Conservation (phyloP, 1,139 yeast species). For the Taphrina deformans region DNA sequence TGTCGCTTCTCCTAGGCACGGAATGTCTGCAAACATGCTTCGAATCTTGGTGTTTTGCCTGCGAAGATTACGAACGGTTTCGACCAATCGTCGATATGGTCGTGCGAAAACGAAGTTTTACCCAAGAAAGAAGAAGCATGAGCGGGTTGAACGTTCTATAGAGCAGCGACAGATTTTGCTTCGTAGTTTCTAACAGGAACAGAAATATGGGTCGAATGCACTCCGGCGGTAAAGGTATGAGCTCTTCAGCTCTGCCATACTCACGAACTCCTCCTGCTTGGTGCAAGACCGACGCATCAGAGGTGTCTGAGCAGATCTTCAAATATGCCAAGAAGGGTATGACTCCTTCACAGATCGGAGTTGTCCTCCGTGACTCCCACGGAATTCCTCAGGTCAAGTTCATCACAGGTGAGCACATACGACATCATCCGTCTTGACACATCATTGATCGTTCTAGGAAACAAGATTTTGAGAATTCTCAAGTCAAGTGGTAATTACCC, state of each 20-base stretch:
- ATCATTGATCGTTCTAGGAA: slow-evolving; percentile 43
- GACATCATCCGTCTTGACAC: not conserved
- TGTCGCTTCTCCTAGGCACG: not conserved
- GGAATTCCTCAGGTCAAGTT: slow-evolving; percentile 98
- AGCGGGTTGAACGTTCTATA: not conserved
- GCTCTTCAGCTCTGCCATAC: slow-evolving; percentile 98
- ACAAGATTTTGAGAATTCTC: slow-evolving; percentile 98
- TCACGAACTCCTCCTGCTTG: slow-evolving; percentile 98
- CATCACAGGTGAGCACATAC: slow-evolving; percentile 70
- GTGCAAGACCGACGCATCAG: slow-evolving; percentile 96
- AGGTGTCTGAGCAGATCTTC: slow-evolving; percentile 96
- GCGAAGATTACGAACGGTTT: not conserved
- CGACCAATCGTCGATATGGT: not conserved
- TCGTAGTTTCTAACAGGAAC: not conserved
- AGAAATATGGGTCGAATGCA: slow-evolving; percentile 54
- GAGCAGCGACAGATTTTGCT: not conserved
- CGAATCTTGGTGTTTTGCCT: not conserved
- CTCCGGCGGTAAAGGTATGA: slow-evolving; percentile 94
- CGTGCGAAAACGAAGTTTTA: no score
- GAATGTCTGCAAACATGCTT: not conserved
- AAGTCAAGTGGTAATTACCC: slow-evolving; percentile 81
- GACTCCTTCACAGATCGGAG: slow-evolving; percentile 99
- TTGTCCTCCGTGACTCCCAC: slow-evolving; percentile 98
- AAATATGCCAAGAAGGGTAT: slow-evolving; percentile 99
- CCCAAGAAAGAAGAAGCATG: no score